These are phyloP conservation scores for Blastocladiella emersonii DNA, from an alignment of 371 early-diverging fungal species.

Conservation along the genomic window DNA sequence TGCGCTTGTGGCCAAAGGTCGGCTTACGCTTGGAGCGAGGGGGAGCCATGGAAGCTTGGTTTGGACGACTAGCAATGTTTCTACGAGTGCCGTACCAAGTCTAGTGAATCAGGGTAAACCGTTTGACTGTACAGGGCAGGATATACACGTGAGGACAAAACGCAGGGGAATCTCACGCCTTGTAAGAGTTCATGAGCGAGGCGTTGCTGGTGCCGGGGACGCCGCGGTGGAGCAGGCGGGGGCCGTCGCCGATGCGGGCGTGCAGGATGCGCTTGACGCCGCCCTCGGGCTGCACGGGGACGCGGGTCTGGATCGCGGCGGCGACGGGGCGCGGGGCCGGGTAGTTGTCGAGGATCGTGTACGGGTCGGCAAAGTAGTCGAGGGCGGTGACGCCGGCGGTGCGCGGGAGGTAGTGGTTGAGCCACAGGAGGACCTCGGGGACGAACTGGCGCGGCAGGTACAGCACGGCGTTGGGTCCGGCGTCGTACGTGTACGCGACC, in stretches of 20 bases:
- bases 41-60: no score
- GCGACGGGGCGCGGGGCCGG: constrained; percentile 21
- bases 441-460: constrained; percentile 69
- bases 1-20: no score
- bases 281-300: constrained; percentile 50
- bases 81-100: no score
- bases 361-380: constrained; percentile 49
- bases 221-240: constrained; percentile 42
- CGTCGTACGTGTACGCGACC: constrained; percentile 88
- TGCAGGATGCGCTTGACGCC: constrained; percentile 75
- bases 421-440: constrained; percentile 61
- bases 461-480: constrained; percentile 97
- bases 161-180: no score
- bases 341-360: constrained; percentile 33
- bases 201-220: constrained; percentile 9
- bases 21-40: no score
- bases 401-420: constrained; percentile 75
- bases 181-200: no score
- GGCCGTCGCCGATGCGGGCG: constrained; percentile 84
- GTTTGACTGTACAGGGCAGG: no score
- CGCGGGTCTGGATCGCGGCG: constrained; percentile 23
- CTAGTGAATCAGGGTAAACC: no score
- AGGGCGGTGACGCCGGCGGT: constrained; percentile 14
- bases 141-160: no score
- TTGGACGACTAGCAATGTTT: no score